Evolutionary conservation across 192 early-diverging fungal species (phyloP).

Genomic region (Chytriomyces sp.): DNA sequence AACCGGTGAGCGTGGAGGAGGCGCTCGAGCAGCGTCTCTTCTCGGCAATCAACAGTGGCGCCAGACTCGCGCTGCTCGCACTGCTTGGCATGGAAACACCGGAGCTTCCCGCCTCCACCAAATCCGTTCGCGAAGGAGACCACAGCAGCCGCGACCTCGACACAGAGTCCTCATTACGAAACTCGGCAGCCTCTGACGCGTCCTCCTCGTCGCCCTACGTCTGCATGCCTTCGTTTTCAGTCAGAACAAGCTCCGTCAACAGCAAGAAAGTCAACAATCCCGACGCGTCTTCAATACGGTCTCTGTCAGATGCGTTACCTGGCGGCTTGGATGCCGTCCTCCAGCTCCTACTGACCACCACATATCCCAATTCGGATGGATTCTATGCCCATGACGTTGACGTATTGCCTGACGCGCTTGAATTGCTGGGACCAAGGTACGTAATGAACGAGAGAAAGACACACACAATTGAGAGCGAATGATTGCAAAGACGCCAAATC

Average conservation of each 20-base stretch:
- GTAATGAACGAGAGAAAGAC: not conserved
- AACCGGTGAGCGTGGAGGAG: constrained; percentile 1
- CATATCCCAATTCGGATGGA: constrained; percentile 57
- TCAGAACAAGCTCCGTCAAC: too few species aligned
- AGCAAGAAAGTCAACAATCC: too few species aligned
- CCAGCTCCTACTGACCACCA: constrained; percentile 47
- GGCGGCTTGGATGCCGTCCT: constrained; percentile 27
- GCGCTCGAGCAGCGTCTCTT: constrained; percentile 41
- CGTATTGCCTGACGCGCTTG: constrained; percentile 59
- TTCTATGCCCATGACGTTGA: constrained; percentile 62
- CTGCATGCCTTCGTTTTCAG: too few species aligned
- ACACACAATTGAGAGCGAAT: not conserved
- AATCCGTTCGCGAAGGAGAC: too few species aligned
- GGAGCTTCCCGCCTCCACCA: too few species aligned
- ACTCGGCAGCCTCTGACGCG: too few species aligned
- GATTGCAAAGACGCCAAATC: not conserved
- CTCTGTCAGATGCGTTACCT: too few species aligned
- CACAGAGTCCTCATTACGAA: too few species aligned
- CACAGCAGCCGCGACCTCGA: too few species aligned
- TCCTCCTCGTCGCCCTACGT: too few species aligned
- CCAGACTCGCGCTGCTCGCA: constrained; percentile 23
- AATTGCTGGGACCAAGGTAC: constrained; percentile 58
- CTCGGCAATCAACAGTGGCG: constrained; percentile 44
- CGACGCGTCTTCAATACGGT: too few species aligned
- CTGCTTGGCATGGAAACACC: constrained; percentile 22